Conservation (phyloP, 768 basidiomycete species). For the Amanita jacksonii region DNA sequence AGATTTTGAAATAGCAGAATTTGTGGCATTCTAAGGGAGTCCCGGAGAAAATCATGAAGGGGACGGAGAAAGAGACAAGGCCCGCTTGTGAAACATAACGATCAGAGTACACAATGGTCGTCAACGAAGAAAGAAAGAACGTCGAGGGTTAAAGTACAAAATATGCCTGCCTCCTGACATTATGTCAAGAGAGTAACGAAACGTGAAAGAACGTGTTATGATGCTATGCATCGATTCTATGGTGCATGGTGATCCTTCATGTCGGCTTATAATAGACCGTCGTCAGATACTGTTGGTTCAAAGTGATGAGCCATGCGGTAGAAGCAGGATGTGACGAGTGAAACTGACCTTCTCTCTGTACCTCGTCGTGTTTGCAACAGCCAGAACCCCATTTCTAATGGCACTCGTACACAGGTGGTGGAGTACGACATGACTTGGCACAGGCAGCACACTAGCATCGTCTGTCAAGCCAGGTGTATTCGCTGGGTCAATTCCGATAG, state of each 20-base stretch:
- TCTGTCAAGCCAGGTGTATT: constrained; percentile 52
- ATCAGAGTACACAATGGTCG: too few relatives aligned
- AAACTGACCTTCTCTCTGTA: constrained; percentile 79
- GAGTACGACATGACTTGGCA: constrained; percentile 88
- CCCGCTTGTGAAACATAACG: not conserved
- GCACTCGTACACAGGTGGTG: constrained; percentile 95
- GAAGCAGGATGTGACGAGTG: not conserved
- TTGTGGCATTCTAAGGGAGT: too few relatives aligned
- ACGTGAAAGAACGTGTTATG: not conserved
- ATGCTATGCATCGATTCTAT: constrained; percentile 8
- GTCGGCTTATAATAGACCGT: constrained; percentile 10
- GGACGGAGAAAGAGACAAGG: not conserved
- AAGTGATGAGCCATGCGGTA: not conserved
- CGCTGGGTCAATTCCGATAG: constrained; percentile 25
- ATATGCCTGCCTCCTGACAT: too few relatives aligned
- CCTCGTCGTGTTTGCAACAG: constrained; percentile 85
- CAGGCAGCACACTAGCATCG: constrained; percentile 84
- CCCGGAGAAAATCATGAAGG: not conserved
- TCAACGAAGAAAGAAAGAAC: too few relatives aligned
- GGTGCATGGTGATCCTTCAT: not conserved
- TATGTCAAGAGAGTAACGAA: too few relatives aligned
- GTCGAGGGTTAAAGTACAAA: too few relatives aligned
- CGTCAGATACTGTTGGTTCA: constrained; percentile 7
- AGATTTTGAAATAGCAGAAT: too few relatives aligned
- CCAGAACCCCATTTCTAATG: constrained; percentile 87